phyloP scores from a whole-genome alignment of 441 rosid genomes.

The Euphorbia schlechtendalii region DNA sequence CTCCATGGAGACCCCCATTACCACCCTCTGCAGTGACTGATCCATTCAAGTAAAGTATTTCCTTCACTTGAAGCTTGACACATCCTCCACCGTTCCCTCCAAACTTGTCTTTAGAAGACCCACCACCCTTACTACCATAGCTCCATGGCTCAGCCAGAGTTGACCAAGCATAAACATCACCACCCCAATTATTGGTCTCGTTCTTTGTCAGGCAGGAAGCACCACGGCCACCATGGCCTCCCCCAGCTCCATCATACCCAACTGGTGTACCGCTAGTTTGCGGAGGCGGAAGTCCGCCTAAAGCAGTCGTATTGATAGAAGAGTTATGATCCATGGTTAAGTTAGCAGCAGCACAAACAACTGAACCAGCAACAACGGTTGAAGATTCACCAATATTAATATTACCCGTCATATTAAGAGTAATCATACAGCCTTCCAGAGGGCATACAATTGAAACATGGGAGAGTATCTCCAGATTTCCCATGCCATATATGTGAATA shows the following conservation, averaged over 20 bases:
- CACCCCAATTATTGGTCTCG: slow-evolving; percentile 75
- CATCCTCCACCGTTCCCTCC: slow-evolving; percentile 98
- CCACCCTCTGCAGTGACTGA: slow-evolving; percentile 79
- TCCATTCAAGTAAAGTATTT: slow-evolving; percentile 75
- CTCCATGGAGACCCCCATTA: slow-evolving; percentile 62
- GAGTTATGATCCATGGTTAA: slow-evolving; percentile 56
- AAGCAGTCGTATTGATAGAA: slow-evolving; percentile 63
- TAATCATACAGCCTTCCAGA: slow-evolving; percentile 56
- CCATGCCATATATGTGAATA: slow-evolving; percentile 56
- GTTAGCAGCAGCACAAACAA: slow-evolving; percentile 57
- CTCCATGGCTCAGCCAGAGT: slow-evolving; percentile 86
- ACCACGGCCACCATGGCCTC: slow-evolving; percentile 99
- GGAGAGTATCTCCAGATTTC: slow-evolving; percentile 73
- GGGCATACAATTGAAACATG: slow-evolving; percentile 69
- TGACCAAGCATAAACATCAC: slow-evolving; percentile 96
- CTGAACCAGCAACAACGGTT: slow-evolving; percentile 61
- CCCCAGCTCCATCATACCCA: slow-evolving; percentile 85
- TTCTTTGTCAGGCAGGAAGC: slow-evolving; percentile 77
- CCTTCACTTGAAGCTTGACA: slow-evolving; percentile 51
- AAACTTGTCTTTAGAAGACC: slow-evolving; percentile 34
- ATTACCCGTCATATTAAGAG: slow-evolving; percentile 69
- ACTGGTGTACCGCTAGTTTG: slow-evolving; percentile 96
- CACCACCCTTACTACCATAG: slow-evolving; percentile 90
- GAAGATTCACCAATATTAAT: slow-evolving; percentile 70
- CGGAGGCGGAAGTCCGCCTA: slow-evolving; percentile 88